A percentile compares a stretch with the other conserved stretches of the same genome.
Conservation (phyloP, 2,329 filamentous ascomycete species). For the Uncinocarpus reesii region DNA sequence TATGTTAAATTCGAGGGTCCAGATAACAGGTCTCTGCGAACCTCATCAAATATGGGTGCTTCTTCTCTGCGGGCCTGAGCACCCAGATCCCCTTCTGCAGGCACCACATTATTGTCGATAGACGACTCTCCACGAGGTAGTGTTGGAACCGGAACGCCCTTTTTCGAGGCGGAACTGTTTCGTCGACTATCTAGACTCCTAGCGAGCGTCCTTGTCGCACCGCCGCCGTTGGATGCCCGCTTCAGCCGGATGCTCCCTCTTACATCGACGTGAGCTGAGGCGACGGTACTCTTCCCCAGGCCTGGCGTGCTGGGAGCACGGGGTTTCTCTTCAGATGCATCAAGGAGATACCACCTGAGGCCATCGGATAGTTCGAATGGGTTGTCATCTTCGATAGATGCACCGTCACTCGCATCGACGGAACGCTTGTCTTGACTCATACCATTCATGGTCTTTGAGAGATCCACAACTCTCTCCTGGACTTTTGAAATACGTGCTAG, state of each 20-base stretch:
- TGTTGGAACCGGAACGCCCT: conserved; percentile 41
- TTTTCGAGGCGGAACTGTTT: conserved; percentile 76
- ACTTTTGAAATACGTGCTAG: conserved; percentile 84
- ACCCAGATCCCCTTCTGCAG: conserved; percentile 28
- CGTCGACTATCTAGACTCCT: conserved; percentile 86
- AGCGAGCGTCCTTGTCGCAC: conserved; percentile 65
- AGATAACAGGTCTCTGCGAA: conserved; percentile 39
- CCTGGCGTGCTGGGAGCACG: conserved; percentile 87
- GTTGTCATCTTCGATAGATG: conserved; percentile 74
- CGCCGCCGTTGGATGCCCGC: conserved; percentile 52
- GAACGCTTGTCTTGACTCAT: conserved; percentile 40
- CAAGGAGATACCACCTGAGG: conserved; percentile 88
- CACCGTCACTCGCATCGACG: conserved; percentile 44
- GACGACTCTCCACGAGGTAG: conserved; percentile 27
- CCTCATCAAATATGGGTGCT: conserved; percentile 38
- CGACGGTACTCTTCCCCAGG: conserved; percentile 82
- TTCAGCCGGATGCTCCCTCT: conserved; percentile 54
- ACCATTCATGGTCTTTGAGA: conserved; percentile 64
- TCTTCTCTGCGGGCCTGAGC: conserved; percentile 29
- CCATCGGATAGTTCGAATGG: conserved; percentile 95
- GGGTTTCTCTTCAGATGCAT: conserved; percentile 85
- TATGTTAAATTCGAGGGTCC: conserved; percentile 27
- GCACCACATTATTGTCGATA: conserved; percentile 28
- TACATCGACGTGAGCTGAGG: conserved; percentile 75
- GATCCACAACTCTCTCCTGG: conserved; percentile 84